A percentile compares a stretch with the other conserved stretches of the same genome.
Conservation (phyloP, 2,329 filamentous ascomycete genomes). For the Coniochaeta sp. region DNA sequence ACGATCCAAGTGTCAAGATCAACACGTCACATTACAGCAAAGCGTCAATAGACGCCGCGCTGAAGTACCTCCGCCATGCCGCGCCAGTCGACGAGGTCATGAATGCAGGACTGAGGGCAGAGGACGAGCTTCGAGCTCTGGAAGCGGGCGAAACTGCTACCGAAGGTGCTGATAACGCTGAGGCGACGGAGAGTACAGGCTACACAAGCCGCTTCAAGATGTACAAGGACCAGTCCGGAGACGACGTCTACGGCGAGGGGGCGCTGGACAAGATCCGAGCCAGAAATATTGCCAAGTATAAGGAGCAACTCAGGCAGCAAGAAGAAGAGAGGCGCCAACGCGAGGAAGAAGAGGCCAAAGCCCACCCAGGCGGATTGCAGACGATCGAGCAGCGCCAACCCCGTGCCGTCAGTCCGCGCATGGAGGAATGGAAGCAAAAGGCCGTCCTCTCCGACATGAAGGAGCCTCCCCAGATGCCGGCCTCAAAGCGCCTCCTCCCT, state of each 20-base stretch:
- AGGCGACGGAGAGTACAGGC: slow-evolving; percentile 7
- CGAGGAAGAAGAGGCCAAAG: slow-evolving; percentile 30
- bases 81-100: slow-evolving; percentile 52
- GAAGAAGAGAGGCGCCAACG: slow-evolving; percentile 13
- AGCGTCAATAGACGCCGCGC: slow-evolving; percentile 34
- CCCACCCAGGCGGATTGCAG: slow-evolving; percentile 32
- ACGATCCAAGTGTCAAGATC: slow-evolving; percentile 44
- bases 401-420: slow-evolving; percentile 25
- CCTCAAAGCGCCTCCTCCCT: slow-evolving; percentile 48
- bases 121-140: slow-evolving; percentile 51
- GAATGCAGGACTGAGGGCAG: slow-evolving; percentile 53
- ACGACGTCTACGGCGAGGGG: slow-evolving; percentile 51
- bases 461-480: slow-evolving; percentile 41
- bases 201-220: slow-evolving; percentile 12
- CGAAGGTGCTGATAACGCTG: slow-evolving; percentile 13
- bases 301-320: slow-evolving; percentile 29
- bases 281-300: slow-evolving; percentile 39
- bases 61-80: slow-evolving; percentile 47
- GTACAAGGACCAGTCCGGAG: slow-evolving; percentile 17
- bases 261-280: slow-evolving; percentile 50
- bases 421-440: slow-evolving; percentile 30
- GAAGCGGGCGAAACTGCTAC: slow-evolving; percentile 23
- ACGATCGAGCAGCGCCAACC: slow-evolving; percentile 26
- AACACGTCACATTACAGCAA: slow-evolving; percentile 38
- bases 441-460: slow-evolving; percentile 42